phyloP scores from a whole-genome alignment of 2,329 filamentous ascomycete genomes.

The Fusarium staphyleae region DNA sequence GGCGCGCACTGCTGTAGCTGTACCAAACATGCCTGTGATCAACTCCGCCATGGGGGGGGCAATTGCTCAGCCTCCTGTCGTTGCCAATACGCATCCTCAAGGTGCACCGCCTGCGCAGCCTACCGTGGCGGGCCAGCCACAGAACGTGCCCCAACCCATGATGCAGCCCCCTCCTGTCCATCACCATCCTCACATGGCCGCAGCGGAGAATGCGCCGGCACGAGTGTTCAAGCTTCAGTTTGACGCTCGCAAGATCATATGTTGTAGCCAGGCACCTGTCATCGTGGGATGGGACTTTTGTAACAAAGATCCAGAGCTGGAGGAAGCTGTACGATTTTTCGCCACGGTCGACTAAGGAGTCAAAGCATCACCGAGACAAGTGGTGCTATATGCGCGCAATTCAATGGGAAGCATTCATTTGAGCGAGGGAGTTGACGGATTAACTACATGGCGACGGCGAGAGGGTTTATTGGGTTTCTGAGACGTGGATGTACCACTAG shows the following conservation, averaged over 20 bases:
- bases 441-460: slow-evolving; percentile 11
- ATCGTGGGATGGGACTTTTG: slow-evolving; percentile 99
- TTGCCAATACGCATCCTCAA: slow-evolving; percentile 23
- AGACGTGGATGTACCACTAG: slow-evolving; percentile 19
- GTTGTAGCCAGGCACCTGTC: slow-evolving; percentile 87
- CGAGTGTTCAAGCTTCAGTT: slow-evolving; percentile 97
- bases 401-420: slow-evolving; percentile 25
- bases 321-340: slow-evolving; percentile 81
- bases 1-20: slow-evolving; percentile 5
- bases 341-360: slow-evolving; percentile 57
- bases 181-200: slow-evolving; percentile 55
- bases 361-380: background rate
- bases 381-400: background rate
- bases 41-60: slow-evolving; percentile 1
- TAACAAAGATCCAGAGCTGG: slow-evolving; percentile 80
- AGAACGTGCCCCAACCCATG: slow-evolving; percentile 12
- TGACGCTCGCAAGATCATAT: slow-evolving; percentile 90
- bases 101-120: slow-evolving; percentile 34
- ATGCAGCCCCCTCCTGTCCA: slow-evolving; percentile 12
- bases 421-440: slow-evolving; percentile 33
- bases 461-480: slow-evolving; percentile 11
- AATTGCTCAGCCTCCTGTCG: slow-evolving; percentile 20
- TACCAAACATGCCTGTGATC: slow-evolving; percentile 1
- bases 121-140: slow-evolving; percentile 16
- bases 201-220: slow-evolving; percentile 56